Percentiles rank a stretch among this genome's conserved stretches.
Conservation (phyloP, 176 grass and related monocot species). For the Avena eriantha region DNA sequence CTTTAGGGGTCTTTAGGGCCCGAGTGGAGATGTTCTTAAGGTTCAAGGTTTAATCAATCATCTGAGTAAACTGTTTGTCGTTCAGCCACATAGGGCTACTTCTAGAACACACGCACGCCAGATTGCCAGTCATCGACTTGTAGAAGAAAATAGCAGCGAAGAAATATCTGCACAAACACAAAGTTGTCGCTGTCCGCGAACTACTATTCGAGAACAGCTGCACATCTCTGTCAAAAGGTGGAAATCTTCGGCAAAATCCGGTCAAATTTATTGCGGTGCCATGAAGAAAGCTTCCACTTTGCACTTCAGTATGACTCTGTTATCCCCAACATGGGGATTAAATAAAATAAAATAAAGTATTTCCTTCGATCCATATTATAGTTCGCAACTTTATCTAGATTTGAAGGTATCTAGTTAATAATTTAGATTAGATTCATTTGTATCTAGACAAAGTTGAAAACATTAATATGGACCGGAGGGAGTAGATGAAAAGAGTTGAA, state of each 20-base stretch:
- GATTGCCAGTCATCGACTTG: not conserved
- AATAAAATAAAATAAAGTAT: no score
- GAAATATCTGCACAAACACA: not conserved
- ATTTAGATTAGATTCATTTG: no score
- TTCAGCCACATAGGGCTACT: not conserved
- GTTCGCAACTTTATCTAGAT: no score
- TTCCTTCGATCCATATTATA: no score
- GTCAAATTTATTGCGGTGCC: not conserved
- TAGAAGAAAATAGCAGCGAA: not conserved
- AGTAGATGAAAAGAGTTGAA: not conserved
- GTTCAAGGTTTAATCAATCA: not conserved
- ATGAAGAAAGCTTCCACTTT: not conserved
- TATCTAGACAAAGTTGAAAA: no score
- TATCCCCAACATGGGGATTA: no score
- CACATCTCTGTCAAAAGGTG: not conserved
- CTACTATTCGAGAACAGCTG: not conserved
- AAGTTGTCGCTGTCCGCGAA: not conserved
- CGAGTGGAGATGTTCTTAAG: no score
- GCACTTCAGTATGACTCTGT: not conserved
- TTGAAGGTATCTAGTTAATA: no score
- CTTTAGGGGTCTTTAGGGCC: no score
- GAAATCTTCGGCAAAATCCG: slow-evolving; percentile 12
- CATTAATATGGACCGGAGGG: no score
- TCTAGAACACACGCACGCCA: not conserved
- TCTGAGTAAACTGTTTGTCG: not conserved